Conservation (phyloP, 2,329 filamentous ascomycete genomes). For the Ramichloridium luteum region DNA sequence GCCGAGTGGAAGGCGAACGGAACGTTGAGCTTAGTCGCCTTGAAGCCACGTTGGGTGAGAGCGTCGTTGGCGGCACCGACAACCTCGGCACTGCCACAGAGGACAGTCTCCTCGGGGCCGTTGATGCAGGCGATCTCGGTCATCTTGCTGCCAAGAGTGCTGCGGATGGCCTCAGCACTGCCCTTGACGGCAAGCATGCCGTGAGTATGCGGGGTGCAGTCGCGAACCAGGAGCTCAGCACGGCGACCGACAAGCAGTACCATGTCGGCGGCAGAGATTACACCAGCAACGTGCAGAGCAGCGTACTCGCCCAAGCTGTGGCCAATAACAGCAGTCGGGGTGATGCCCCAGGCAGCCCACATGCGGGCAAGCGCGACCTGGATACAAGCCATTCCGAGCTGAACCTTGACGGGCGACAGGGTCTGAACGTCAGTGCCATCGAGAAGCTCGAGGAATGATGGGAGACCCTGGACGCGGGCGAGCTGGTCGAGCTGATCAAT, state of each 20-base stretch:
- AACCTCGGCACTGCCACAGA: conserved; percentile 51
- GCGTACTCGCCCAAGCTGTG: conserved; percentile 63
- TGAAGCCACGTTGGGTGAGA: conserved; percentile 43
- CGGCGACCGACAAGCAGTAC: conserved; percentile 60
- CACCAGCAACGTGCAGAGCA: conserved; percentile 57
- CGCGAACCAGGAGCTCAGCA: conserved; percentile 51
- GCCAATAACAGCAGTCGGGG: conserved; percentile 41
- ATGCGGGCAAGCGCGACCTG: conserved; percentile 41
- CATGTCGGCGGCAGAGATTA: conserved; percentile 57
- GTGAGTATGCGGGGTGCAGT: conserved; percentile 55
- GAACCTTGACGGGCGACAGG: conserved; percentile 39
- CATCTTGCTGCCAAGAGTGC: conserved; percentile 39
- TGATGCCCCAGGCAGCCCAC: conserved; percentile 43
- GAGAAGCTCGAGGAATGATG: conserved; percentile 38
- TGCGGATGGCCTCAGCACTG: conserved; percentile 39
- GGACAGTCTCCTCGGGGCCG: conserved; percentile 59
- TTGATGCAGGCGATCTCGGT: conserved; percentile 61
- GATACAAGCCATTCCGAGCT: conserved; percentile 42
- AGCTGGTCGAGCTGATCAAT: conserved; percentile 39
- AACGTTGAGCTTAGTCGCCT: conserved; percentile 50
- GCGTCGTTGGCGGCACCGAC: conserved; percentile 42
- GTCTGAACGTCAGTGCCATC: conserved; percentile 38
- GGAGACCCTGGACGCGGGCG: conserved; percentile 34
- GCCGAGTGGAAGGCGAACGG: conserved; percentile 56
- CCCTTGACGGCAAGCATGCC: conserved; percentile 51